Conservation (phyloP, 2,329 filamentous ascomycete species). For the Aspergillus ochraceoroseus region DNA sequence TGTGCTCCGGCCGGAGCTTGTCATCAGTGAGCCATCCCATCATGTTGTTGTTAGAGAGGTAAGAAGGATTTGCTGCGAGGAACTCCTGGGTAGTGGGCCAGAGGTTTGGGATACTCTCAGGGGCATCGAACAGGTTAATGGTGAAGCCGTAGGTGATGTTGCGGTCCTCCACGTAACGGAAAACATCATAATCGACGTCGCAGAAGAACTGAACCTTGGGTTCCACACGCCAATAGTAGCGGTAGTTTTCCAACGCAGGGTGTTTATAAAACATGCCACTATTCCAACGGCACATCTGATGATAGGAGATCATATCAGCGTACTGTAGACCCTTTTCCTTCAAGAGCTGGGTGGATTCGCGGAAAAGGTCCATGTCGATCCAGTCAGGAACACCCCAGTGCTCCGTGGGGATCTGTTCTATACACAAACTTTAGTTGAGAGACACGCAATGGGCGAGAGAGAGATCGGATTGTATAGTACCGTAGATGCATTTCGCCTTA, state of each 20-base stretch:
- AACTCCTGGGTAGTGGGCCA: conserved; percentile 98
- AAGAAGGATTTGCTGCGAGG: conserved; percentile 73
- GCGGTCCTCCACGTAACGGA: conserved; percentile 94
- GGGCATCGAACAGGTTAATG: conserved; percentile 91
- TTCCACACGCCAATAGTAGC: conserved; percentile 98
- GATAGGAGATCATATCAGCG: conserved; percentile 80
- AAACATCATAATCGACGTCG: conserved; percentile 96
- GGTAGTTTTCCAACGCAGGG: conserved; percentile 71
- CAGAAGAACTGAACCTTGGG: conserved; percentile 99
- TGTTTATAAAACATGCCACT: conserved; percentile 97
- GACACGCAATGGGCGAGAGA: background rate
- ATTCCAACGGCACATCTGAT: conserved; percentile 99
- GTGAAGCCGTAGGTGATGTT: conserved; percentile 99
- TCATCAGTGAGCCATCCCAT: conserved; percentile 82
- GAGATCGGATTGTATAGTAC: conserved; percentile 44
- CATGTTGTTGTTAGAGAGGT: conserved; percentile 78
- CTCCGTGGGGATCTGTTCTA: conserved; percentile 84
- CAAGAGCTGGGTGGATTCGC: conserved; percentile 77
- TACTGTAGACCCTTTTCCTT: conserved; percentile 86
- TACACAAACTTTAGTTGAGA: conserved; percentile 5
- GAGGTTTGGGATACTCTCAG: conserved; percentile 75
- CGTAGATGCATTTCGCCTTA: conserved; percentile 81
- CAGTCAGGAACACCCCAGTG: conserved; percentile 90
- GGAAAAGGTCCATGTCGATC: conserved; percentile 84
- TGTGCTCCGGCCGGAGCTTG: conserved; percentile 70